Conservation (phyloP, 2,329 filamentous ascomycete species). For the Cladorrhinum sp. region DNA sequence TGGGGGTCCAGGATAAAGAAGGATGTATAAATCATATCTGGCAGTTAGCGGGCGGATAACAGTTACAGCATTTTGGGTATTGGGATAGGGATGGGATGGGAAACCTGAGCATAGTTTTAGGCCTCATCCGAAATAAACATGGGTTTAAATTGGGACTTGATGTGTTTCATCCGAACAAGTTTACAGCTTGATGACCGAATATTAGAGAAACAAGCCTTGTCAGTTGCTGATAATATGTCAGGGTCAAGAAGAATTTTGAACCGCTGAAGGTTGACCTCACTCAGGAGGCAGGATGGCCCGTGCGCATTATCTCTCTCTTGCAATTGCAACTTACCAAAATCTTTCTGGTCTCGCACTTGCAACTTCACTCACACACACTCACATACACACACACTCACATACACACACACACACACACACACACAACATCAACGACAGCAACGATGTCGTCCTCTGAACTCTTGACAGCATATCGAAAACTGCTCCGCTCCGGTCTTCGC, state of each 20-base stretch:
- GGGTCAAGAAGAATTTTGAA: not conserved
- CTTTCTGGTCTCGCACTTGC: not conserved
- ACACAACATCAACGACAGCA: not conserved
- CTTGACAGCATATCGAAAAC: conserved; percentile 63
- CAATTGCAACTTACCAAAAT: not conserved
- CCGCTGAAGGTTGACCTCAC: not conserved
- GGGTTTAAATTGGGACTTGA: not conserved
- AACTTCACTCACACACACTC: no score
- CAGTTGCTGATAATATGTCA: no score
- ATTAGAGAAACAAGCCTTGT: no score
- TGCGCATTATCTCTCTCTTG: not conserved
- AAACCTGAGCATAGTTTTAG: not conserved
- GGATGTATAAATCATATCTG: not conserved
- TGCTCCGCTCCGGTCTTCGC: conserved; percentile 64
- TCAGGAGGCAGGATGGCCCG: not conserved
- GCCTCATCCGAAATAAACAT: not conserved
- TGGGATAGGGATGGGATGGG: not conserved
- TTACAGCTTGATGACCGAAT: no score
- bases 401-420: no score
- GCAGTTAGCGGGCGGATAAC: not conserved
- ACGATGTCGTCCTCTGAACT: conserved; percentile 36
- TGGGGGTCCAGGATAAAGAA: not conserved
- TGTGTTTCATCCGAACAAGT: not conserved
- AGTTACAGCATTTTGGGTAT: not conserved
- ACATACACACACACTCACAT: no score